phyloP scores from a whole-genome alignment of 208 protist species.

The Novymonas esmeraldas region DNA sequence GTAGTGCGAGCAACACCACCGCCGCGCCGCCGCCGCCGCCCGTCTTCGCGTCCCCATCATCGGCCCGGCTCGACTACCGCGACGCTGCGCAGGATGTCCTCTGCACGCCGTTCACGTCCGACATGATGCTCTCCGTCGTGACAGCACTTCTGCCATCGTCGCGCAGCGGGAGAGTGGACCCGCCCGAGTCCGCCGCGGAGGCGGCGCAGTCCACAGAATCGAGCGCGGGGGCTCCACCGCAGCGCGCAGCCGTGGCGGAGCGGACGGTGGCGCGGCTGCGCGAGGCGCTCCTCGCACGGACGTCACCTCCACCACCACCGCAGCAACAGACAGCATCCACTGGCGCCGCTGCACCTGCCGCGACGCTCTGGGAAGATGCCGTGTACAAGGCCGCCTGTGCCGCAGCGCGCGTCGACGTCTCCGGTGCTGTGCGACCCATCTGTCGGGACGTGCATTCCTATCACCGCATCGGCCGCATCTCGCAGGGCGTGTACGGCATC shows the following conservation, averaged over 20 bases:
- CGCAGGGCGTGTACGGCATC: constrained; percentile 86
- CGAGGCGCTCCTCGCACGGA: constrained; percentile 1
- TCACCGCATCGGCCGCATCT: constrained; percentile 44
- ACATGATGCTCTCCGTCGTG: constrained; percentile 4
- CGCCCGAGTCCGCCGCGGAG: too few relatives aligned
- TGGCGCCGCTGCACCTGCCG: background rate
- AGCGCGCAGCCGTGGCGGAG: constrained; percentile 9
- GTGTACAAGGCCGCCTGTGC: constrained; percentile 26
- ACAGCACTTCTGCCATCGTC: constrained; percentile 3
- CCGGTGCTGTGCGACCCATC: constrained; percentile 29
- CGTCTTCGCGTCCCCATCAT: constrained; percentile 51
- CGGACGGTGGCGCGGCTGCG: constrained; percentile 6
- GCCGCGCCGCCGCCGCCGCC: constrained; percentile 34
- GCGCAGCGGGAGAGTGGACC: too few relatives aligned
- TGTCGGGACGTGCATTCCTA: constrained; percentile 77
- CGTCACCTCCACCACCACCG: background rate
- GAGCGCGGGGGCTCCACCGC: too few relatives aligned
- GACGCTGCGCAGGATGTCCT: constrained; percentile 54
- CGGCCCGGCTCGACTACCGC: constrained; percentile 53
- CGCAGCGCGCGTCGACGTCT: constrained; percentile 36
- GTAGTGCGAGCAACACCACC: background rate
- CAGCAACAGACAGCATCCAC: background rate
- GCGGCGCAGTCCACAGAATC: too few relatives aligned
- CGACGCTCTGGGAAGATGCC: constrained; percentile 24
- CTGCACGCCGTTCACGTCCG: constrained; percentile 45